These are phyloP conservation scores for Hypericum androsaemum DNA, from an alignment of 345 rosid genomes.

Conservation along the genomic window DNA sequence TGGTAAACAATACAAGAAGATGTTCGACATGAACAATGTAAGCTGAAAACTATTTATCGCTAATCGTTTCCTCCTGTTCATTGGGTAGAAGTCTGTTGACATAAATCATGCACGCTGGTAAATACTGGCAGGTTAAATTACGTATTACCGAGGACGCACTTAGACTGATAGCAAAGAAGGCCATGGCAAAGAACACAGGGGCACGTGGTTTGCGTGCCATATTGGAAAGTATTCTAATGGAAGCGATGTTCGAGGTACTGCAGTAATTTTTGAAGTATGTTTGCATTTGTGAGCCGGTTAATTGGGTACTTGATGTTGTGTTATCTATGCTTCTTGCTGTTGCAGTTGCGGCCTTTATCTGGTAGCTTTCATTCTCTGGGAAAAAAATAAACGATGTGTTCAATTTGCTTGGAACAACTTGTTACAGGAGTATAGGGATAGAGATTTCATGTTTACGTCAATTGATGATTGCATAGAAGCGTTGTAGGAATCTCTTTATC, in stretches of 20 bases:
- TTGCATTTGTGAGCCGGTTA: not conserved
- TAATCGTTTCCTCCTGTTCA: not conserved
- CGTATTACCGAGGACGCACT: not conserved
- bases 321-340: not conserved
- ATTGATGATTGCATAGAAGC: too few relatives aligned
- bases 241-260: conserved; percentile 2
- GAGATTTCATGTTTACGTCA: too few relatives aligned
- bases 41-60: not conserved
- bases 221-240: conserved; percentile 1
- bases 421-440: too few relatives aligned
- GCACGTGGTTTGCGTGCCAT: conserved; percentile 1
- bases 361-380: too few relatives aligned
- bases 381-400: too few relatives aligned
- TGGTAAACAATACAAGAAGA: conserved; percentile 2
- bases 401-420: too few relatives aligned
- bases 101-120: not conserved
- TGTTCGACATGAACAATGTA: conserved; percentile 3
- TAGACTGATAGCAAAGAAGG: conserved; percentile 2
- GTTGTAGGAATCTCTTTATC: too few relatives aligned
- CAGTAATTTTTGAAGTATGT: not conserved
- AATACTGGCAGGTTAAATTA: not conserved
- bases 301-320: not conserved
- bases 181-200: conserved; percentile 1
- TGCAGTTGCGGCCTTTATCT: not conserved
- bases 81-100: not conserved